A percentile compares a stretch with the other conserved stretches of the same genome.
Conservation (phyloP, 805 yeast species). For the Wickerhamiella domercqiae region DNA sequence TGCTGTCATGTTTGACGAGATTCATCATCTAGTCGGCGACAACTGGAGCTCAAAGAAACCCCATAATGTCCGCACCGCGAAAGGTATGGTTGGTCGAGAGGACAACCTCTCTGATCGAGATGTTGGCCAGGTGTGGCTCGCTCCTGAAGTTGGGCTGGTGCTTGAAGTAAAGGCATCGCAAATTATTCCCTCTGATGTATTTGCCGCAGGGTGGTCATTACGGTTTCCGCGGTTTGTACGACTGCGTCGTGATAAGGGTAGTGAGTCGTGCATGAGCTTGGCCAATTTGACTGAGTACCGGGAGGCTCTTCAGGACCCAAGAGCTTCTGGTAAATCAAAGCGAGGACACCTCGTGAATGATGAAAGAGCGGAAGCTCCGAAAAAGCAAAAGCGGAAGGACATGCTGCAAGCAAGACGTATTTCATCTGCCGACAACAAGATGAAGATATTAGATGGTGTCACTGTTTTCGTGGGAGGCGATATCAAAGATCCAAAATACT, state of each 20-base stretch:
- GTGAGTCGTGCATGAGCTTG: slow-evolving; percentile 38
- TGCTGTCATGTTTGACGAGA: slow-evolving; percentile 40
- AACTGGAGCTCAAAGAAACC: slow-evolving; percentile 34
- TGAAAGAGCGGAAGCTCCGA: background rate
- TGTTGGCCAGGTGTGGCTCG: slow-evolving; percentile 61
- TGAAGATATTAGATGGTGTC: slow-evolving; percentile 11
- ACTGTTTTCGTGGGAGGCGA: slow-evolving; percentile 19
- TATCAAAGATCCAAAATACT: slow-evolving; percentile 14
- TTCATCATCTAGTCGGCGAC: slow-evolving; percentile 41
- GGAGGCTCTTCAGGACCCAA: slow-evolving; percentile 2
- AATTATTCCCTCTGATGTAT: slow-evolving; percentile 37
- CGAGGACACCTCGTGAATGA: background rate
- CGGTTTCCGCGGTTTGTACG: slow-evolving; percentile 60
- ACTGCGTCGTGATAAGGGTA: slow-evolving; percentile 54
- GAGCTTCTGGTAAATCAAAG: background rate
- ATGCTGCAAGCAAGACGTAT: background rate
- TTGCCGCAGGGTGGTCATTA: slow-evolving; percentile 53
- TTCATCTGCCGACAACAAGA: too few relatives aligned
- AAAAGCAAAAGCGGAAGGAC: slow-evolving; percentile 3
- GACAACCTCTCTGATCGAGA: slow-evolving; percentile 17
- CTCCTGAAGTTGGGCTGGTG: slow-evolving; percentile 63
- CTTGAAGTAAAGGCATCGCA: slow-evolving; percentile 74
- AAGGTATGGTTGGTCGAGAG: too few relatives aligned
- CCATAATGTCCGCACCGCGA: slow-evolving; percentile 7
- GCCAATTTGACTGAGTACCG: slow-evolving; percentile 33